phyloP scores from a whole-genome alignment of 1,284 basidiomycete genomes.

The Anthracocystis walkeri region DNA sequence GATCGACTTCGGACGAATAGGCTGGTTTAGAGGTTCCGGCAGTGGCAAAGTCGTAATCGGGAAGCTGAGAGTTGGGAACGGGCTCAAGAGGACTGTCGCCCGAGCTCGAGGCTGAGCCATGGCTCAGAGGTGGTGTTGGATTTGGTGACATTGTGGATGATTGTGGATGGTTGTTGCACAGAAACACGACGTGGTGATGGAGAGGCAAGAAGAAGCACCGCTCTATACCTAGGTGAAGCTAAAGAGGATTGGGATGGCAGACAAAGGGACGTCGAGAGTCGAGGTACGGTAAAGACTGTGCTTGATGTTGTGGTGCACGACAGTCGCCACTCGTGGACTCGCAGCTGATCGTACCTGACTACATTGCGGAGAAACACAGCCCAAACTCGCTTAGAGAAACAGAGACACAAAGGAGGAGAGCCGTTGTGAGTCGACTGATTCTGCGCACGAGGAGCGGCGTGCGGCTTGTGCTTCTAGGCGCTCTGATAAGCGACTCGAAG shows the following conservation, averaged over 20 bases:
- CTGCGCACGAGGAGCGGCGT: not conserved
- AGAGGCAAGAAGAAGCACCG: not conserved
- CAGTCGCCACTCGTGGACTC: slow-evolving; percentile 1
- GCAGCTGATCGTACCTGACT: not conserved
- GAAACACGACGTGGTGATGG: not conserved
- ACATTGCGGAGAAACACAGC: not conserved
- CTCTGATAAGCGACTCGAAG: not conserved
- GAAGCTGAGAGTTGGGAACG: slow-evolving; percentile 16
- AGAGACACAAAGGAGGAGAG: not conserved
- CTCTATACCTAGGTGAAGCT: not conserved
- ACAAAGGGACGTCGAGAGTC: not conserved
- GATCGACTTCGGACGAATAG: slow-evolving; percentile 13
- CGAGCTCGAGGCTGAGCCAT: slow-evolving; percentile 23
- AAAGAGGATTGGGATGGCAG: not conserved
- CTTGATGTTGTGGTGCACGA: not conserved
- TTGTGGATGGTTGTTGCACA: too few species aligned
- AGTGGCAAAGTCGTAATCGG: slow-evolving; percentile 23
- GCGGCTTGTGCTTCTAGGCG: slow-evolving; percentile 1
- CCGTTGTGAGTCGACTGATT: not conserved
- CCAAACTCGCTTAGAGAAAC: slow-evolving; percentile 1
- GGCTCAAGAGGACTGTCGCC: slow-evolving; percentile 13
- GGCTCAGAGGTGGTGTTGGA: slow-evolving; percentile 32
- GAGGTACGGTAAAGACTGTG: not conserved
- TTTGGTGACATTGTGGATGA: slow-evolving; percentile 11
- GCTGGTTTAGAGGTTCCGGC: not conserved